Evolutionary conservation across 129 eudicot species (phyloP).

Genomic region (Silybum marianum): DNA sequence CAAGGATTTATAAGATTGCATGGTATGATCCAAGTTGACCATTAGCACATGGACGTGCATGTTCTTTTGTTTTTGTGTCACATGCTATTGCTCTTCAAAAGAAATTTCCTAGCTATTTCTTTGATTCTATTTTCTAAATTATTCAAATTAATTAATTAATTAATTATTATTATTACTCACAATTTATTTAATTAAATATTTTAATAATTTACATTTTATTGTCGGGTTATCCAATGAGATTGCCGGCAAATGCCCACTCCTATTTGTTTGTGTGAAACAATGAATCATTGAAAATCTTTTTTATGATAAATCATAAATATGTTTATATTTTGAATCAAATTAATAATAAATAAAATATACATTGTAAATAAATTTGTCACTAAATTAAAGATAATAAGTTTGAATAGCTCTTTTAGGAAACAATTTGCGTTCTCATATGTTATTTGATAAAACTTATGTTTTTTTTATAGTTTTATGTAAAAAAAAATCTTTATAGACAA

Average conservation of each 20-base stretch:
- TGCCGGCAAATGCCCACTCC: slow-evolving; percentile 25
- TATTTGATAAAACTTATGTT: too few relatives aligned
- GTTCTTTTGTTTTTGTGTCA: slow-evolving; percentile 42
- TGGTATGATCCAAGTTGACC: slow-evolving; percentile 25
- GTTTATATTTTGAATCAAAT: too few relatives aligned
- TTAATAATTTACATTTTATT: background rate
- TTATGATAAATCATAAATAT: too few relatives aligned
- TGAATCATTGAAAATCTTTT: too few relatives aligned
- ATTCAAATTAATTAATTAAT: slow-evolving; percentile 1
- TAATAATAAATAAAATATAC: too few relatives aligned
- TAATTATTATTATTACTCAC: background rate
- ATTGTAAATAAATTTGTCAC: too few relatives aligned
- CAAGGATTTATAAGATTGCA: background rate
- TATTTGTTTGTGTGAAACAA: background rate
- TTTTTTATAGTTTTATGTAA: too few relatives aligned
- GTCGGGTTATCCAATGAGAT: slow-evolving; percentile 37
- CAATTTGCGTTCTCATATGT: too few relatives aligned
- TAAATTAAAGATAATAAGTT: too few relatives aligned
- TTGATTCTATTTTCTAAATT: slow-evolving; percentile 5
- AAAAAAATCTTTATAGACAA: too few relatives aligned
- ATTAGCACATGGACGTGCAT: slow-evolving; percentile 44
- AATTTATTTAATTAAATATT: background rate
- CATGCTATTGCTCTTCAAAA: slow-evolving; percentile 35
- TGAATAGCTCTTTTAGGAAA: too few relatives aligned
- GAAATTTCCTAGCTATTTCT: slow-evolving; percentile 2